Conservation (phyloP, 768 basidiomycete genomes). For the Flagelloscypha sp. region DNA sequence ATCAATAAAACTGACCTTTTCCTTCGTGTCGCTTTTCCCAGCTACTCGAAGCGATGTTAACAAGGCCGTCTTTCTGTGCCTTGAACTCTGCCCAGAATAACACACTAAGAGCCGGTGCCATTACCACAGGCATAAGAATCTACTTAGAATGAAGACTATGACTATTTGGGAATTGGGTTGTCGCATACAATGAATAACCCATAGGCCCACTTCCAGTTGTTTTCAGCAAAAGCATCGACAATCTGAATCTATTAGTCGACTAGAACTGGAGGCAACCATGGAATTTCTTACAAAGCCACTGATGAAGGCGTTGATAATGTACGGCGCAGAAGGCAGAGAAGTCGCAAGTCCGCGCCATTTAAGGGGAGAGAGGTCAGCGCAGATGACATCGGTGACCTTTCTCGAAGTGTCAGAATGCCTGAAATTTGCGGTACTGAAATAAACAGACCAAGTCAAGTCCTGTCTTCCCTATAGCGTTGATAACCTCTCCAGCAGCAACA, state of each 20-base stretch:
- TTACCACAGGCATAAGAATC: slow-evolving; percentile 12
- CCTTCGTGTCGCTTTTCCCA: not conserved
- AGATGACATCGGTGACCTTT: slow-evolving; percentile 30
- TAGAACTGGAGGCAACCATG: no score
- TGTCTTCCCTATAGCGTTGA: slow-evolving; percentile 25
- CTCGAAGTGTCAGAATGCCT: slow-evolving; percentile 44
- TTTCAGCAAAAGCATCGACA: slow-evolving; percentile 2
- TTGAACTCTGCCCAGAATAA: slow-evolving; percentile 1
- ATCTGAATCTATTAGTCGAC: no score
- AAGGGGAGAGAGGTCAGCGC: slow-evolving; percentile 20
- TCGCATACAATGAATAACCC: slow-evolving; percentile 12
- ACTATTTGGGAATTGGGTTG: no score
- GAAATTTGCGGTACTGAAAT: no score
- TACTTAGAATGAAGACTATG: no score
- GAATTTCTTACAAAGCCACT: slow-evolving; percentile 37
- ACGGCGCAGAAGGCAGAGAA: slow-evolving; percentile 44
- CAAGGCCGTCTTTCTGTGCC: not conserved
- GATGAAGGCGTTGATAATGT: slow-evolving; percentile 85
- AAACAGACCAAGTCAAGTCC: slow-evolving; percentile 6
- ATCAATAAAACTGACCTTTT: not conserved
- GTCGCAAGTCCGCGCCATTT: slow-evolving; percentile 17
- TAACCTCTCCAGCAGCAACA: slow-evolving; percentile 28
- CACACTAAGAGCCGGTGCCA: slow-evolving; percentile 9
- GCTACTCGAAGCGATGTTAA: not conserved
- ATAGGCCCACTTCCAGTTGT: slow-evolving; percentile 12